A percentile compares a stretch with the other conserved stretches of the same genome.
Evolutionary conservation across 495 filamentous ascomycete genomes (phyloP).

Genomic region (Sordaria brevicollis): DNA sequence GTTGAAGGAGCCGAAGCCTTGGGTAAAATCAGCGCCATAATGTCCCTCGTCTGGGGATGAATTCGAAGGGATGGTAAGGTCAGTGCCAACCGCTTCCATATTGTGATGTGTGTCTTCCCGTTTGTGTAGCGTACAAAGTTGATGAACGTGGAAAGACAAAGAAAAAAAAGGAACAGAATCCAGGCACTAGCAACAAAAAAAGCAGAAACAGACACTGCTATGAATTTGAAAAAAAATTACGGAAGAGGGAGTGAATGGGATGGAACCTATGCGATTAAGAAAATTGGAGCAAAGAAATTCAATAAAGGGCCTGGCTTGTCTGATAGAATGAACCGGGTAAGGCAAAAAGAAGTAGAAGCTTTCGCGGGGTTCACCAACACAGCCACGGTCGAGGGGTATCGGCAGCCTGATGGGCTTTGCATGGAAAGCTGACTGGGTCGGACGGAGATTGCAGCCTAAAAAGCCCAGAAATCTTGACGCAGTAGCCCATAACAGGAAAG

Average conservation of each 20-base stretch:
- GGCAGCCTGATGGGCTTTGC: background rate
- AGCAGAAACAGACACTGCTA: background rate
- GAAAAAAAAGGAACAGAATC: background rate
- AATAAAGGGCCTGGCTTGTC: background rate
- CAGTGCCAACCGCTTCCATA: background rate
- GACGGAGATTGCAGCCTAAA: background rate
- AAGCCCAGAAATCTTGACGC: background rate
- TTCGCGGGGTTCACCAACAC: background rate
- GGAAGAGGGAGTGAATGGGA: background rate
- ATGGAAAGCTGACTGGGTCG: background rate
- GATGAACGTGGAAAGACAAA: background rate
- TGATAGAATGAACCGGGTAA: background rate
- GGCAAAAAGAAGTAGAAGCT: background rate
- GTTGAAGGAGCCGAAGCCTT: conserved; percentile 8
- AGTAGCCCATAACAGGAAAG: background rate
- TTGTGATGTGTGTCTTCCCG: background rate
- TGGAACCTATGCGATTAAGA: background rate
- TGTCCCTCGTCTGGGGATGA: background rate
- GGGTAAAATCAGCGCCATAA: background rate
- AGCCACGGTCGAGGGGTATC: background rate
- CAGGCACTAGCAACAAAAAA: background rate
- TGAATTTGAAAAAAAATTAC: background rate
- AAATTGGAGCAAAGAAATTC: background rate
- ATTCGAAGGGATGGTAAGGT: background rate
- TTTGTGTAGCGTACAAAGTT: background rate